Conservation (phyloP, 1,139 yeast genomes). For the Suhomyces panamericanus region DNA sequence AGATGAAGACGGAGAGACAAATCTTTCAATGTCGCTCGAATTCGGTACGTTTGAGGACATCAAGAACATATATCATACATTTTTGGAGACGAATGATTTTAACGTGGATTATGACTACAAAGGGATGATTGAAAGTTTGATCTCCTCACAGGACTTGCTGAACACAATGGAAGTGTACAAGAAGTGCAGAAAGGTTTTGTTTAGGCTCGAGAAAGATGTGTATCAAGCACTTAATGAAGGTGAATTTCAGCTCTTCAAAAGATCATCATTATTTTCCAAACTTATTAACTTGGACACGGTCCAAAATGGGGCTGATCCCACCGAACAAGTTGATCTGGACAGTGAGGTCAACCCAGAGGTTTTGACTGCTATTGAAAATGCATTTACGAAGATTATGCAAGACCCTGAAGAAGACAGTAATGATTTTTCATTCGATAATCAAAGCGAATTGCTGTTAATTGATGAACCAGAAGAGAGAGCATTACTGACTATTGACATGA, state of each 20-base stretch:
- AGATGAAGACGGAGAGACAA: slow-evolving; percentile 24
- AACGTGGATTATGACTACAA: slow-evolving; percentile 11
- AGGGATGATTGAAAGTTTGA: slow-evolving; percentile 8
- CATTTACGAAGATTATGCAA: slow-evolving; percentile 62
- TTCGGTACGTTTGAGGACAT: slow-evolving; percentile 51
- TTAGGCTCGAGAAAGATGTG: slow-evolving; percentile 56
- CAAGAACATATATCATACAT: slow-evolving; percentile 16
- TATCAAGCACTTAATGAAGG: slow-evolving; percentile 47
- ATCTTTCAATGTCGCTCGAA: slow-evolving; percentile 33
- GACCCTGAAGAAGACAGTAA: slow-evolving; percentile 11
- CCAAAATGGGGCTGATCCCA: background rate
- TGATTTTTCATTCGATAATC: background rate
- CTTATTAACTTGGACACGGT: slow-evolving; percentile 27
- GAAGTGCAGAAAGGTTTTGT: slow-evolving; percentile 56
- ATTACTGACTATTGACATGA: slow-evolving; percentile 23
- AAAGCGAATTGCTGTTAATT: background rate
- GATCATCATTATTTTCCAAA: slow-evolving; percentile 34
- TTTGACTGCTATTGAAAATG: slow-evolving; percentile 67
- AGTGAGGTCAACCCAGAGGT: slow-evolving; percentile 44
- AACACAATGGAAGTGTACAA: slow-evolving; percentile 25
- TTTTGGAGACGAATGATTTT: slow-evolving; percentile 5
- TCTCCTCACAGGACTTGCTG: slow-evolving; percentile 3
- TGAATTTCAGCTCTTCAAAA: slow-evolving; percentile 60
- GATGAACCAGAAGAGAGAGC: slow-evolving; percentile 5
- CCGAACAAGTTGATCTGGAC: slow-evolving; percentile 9